Evolutionary conservation across 805 yeast genomes (phyloP).

Genomic region (Lachancea thermotolerans): DNA sequence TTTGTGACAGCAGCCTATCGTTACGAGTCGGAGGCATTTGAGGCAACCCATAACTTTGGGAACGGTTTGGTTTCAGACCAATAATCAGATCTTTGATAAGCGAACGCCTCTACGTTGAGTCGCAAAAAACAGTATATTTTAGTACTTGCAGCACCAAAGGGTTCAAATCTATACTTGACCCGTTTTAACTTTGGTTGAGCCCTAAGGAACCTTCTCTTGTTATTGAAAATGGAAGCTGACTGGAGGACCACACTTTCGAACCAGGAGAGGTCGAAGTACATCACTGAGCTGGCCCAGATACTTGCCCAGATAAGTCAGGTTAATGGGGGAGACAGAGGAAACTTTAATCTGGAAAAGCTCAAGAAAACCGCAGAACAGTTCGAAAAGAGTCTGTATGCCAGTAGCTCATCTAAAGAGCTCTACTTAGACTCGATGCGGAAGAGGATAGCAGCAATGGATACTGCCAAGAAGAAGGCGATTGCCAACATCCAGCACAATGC

Average conservation of each 20-base stretch:
- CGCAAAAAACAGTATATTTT: no score
- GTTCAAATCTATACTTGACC: no score
- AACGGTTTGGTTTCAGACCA: no score
- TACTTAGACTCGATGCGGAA: slow-evolving; percentile 46
- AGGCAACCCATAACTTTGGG: neutral
- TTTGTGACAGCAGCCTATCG: neutral
- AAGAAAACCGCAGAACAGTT: slow-evolving; percentile 61
- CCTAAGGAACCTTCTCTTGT: no score
- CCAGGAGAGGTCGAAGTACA: slow-evolving; percentile 30
- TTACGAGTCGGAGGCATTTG: neutral
- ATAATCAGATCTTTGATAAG: no score
- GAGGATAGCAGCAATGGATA: slow-evolving; percentile 38
- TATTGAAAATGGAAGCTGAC: slow-evolving; percentile 6
- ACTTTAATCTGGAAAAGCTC: slow-evolving; percentile 36
- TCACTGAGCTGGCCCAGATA: slow-evolving; percentile 29
- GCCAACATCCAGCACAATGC: slow-evolving; percentile 10
- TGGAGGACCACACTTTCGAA: slow-evolving; percentile 12
- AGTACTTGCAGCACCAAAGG: no score
- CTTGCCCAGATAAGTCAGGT: slow-evolving; percentile 32
- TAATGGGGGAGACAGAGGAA: slow-evolving; percentile 28
- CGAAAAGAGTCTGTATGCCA: slow-evolving; percentile 57
- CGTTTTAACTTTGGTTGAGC: no score
- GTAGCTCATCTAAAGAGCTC: slow-evolving; percentile 50
- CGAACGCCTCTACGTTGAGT: no score
- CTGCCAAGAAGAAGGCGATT: slow-evolving; percentile 26